Conservation (phyloP, 441 rosid genomes). For the Erysimum cheiri region DNA sequence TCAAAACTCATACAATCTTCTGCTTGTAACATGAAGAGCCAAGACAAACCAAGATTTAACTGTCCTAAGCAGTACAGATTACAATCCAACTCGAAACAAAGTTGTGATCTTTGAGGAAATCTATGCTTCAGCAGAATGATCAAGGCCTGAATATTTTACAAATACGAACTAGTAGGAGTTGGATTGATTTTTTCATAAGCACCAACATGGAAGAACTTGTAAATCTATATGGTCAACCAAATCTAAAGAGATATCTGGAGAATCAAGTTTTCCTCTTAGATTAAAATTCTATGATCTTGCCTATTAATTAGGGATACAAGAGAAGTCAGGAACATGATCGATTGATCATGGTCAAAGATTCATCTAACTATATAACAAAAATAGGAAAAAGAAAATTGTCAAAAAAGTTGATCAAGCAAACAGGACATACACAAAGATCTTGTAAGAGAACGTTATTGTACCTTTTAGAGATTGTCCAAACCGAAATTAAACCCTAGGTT, state of each 20-base stretch:
- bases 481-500: background rate
- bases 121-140: background rate
- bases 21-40: background rate
- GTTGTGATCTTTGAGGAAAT: constrained; percentile 8
- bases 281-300: background rate
- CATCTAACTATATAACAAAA: constrained; percentile 5
- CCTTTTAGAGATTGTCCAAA: constrained; percentile 21
- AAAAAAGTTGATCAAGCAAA: no score
- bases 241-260: background rate
- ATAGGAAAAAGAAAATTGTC: no score
- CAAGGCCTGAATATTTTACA: constrained; percentile 1
- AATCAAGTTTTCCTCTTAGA: constrained; percentile 17
- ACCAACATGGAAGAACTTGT: background rate
- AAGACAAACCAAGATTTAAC: background rate
- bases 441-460: background rate
- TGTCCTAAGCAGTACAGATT: constrained; percentile 16
- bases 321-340: constrained; percentile 7
- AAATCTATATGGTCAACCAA: constrained; percentile 5
- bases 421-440: constrained; percentile 5
- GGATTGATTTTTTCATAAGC: constrained; percentile 6
- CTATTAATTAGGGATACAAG: background rate
- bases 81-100: constrained; percentile 4
- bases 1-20: background rate
- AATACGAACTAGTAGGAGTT: constrained; percentile 12
- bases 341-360: constrained; percentile 39